Base-by-base conservation (phyloP, 805 yeast genomes). In the Candida dendrica region DNA sequence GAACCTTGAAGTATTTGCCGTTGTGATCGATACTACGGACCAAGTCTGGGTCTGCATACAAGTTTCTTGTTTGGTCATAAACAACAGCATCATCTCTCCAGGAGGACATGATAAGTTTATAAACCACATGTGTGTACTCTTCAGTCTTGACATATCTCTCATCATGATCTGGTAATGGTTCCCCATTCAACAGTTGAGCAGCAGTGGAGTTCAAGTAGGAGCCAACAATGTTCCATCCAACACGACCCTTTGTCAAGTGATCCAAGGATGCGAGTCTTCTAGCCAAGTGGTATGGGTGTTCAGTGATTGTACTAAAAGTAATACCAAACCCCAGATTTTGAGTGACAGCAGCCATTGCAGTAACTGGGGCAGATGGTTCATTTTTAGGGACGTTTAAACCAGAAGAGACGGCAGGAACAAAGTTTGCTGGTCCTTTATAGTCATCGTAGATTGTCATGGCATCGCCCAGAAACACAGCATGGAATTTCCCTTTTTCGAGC, bases 221-320 rank as follows among this genome's bases (percentile, higher is more conserved):
- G 8, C 69, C 61, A 31, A 67, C 72, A 17, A 67, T 59, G 45
- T 67, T 67, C 72, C 72, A 67, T 20, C 72, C 72, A 40, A 68
- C 48, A 43, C 72, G 56, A 11, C 72, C 72, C 14, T 58, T 56
- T 7, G 70, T 60, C 39, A 67, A 56, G 40, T 67, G 68, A 45
- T 67, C 72, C 36, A 68, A 54, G 1, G 72, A 66, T 9, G 69
- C 66, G 34, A 66, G 45, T 36, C 71, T 53, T 46, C 71, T 52
- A 15, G 69, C 64, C 34, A 66, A 55, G 46, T 60, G 66, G 38
- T 63, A 66, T 1, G 71, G 71, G 15, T 58, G 60, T 38, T 67
- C 72, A 40, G 66, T 63, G 27, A 68, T 61, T 6, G 72, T 67
- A 10, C 67, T 58, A 34, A 62, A 63, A 6, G 72, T 67, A 26